These are phyloP conservation scores for Collybiopsis luxurians DNA, from an alignment of 768 basidiomycete genomes.

Conservation along the genomic window DNA sequence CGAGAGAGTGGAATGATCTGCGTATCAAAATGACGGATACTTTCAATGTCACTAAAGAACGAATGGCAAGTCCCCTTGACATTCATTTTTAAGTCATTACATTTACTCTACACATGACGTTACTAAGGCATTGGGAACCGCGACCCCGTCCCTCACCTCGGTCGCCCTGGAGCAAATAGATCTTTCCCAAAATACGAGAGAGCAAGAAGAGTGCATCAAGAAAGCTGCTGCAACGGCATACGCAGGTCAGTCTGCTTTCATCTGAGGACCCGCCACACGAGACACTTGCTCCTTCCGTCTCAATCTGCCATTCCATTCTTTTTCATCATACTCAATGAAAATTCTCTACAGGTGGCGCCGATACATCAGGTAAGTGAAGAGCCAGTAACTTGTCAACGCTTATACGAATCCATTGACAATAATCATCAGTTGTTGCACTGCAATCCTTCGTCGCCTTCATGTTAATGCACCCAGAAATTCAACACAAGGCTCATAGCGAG, in stretches of 20 bases:
- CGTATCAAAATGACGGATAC: conserved; percentile 28
- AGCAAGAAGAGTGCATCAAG: conserved; percentile 11
- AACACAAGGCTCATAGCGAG: neutral
- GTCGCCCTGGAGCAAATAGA: neutral
- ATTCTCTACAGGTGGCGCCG: too few relatives aligned
- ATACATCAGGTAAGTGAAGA: too few relatives aligned
- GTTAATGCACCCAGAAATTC: neutral
- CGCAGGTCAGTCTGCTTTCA: conserved; percentile 10
- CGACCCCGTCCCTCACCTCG: conserved; percentile 12
- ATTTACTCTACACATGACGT: conserved; percentile 2
- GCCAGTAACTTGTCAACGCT: neutral
- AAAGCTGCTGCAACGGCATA: conserved; percentile 25
- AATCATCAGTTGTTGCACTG: neutral
- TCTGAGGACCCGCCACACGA: too few relatives aligned
- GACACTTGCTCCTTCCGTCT: too few relatives aligned
- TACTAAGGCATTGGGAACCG: conserved; percentile 9
- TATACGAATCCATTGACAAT: too few relatives aligned
- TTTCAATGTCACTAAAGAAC: conserved; percentile 23
- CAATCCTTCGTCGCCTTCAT: neutral
- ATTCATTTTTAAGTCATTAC: neutral
- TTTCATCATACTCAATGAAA: too few relatives aligned
- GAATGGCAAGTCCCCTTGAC: conserved; percentile 21
- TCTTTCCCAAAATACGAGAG: neutral
- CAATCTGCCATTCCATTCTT: too few relatives aligned
- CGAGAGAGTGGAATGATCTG: conserved; percentile 28